phyloP scores from a whole-genome alignment of 495 filamentous ascomycete genomes.

The Penicillium samsonianum region DNA sequence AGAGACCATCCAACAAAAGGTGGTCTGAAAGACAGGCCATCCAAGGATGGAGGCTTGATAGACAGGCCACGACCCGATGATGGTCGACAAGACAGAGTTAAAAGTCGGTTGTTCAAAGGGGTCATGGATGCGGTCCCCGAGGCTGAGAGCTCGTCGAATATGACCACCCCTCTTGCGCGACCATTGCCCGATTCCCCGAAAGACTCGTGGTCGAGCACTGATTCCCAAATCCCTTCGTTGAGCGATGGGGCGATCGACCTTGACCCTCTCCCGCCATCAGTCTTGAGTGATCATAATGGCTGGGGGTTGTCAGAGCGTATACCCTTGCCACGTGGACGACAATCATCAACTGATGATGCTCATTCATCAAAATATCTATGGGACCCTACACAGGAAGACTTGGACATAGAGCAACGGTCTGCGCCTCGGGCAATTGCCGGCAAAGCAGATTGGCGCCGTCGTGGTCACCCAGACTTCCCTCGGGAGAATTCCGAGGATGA shows the following conservation, averaged over 20 bases:
- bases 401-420: slow-evolving; percentile 42
- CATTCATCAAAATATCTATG: slow-evolving; percentile 23
- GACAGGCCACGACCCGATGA: slow-evolving; percentile 38
- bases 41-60: slow-evolving; percentile 34
- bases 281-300: slow-evolving; percentile 45
- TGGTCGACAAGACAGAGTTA: slow-evolving; percentile 41
- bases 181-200: slow-evolving; percentile 57
- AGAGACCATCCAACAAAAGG: slow-evolving; percentile 50
- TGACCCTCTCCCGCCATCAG: slow-evolving; percentile 47
- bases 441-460: slow-evolving; percentile 43
- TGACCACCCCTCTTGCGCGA: slow-evolving; percentile 74
- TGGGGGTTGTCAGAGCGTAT: slow-evolving; percentile 38
- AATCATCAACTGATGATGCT: slow-evolving; percentile 32
- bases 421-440: slow-evolving; percentile 49
- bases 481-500: slow-evolving; percentile 42
- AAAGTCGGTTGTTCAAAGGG: slow-evolving; percentile 47
- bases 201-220: slow-evolving; percentile 33
- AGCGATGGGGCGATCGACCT: slow-evolving; percentile 39
- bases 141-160: slow-evolving; percentile 71
- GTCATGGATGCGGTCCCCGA: slow-evolving; percentile 52
- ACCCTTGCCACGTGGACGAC: slow-evolving; percentile 29
- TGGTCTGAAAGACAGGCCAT: slow-evolving; percentile 32
- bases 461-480: slow-evolving; percentile 27
- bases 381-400: slow-evolving; percentile 24
- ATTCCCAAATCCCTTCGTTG: slow-evolving; percentile 33